These are phyloP conservation scores for Neurospora sublineolata DNA, from an alignment of 495 filamentous ascomycete genomes.

Conservation along the genomic window DNA sequence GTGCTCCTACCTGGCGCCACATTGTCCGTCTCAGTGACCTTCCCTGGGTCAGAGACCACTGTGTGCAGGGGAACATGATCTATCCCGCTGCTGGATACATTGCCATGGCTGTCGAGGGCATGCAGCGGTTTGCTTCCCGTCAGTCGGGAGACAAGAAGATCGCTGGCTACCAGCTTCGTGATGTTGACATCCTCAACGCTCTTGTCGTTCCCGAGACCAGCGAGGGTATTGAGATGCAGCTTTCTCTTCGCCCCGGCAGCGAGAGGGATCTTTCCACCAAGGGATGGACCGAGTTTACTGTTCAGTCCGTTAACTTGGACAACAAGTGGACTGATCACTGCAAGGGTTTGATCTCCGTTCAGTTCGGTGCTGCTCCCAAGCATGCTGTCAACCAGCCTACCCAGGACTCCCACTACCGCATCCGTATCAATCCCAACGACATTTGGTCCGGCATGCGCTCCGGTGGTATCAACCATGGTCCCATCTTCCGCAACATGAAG, in stretches of 20 bases:
- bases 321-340: constrained; percentile 26
- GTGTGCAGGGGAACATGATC: constrained; percentile 27
- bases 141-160: neutral
- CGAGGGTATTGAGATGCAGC: constrained; percentile 26
- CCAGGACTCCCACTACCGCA: constrained; percentile 11
- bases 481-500: constrained; percentile 26
- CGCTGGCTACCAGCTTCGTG: constrained; percentile 24
- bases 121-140: constrained; percentile 7
- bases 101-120: constrained; percentile 40
- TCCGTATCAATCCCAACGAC: constrained; percentile 11
- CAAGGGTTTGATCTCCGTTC: constrained; percentile 19
- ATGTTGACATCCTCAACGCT: constrained; percentile 30
- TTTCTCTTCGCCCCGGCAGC: constrained; percentile 28
- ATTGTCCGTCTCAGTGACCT: constrained; percentile 29
- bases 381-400: neutral
- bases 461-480: constrained; percentile 26
- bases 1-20: constrained; percentile 31
- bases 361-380: constrained; percentile 5
- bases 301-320: constrained; percentile 37
- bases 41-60: constrained; percentile 40
- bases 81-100: constrained; percentile 45
- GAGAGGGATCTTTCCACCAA: constrained; percentile 28
- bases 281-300: constrained; percentile 23
- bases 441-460: constrained; percentile 19
- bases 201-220: constrained; percentile 31